A percentile compares a stretch with the other conserved stretches of the same genome.
phyloP scores from a whole-genome alignment of 352 stramenopile species.

The Globisporangium lucens region DNA sequence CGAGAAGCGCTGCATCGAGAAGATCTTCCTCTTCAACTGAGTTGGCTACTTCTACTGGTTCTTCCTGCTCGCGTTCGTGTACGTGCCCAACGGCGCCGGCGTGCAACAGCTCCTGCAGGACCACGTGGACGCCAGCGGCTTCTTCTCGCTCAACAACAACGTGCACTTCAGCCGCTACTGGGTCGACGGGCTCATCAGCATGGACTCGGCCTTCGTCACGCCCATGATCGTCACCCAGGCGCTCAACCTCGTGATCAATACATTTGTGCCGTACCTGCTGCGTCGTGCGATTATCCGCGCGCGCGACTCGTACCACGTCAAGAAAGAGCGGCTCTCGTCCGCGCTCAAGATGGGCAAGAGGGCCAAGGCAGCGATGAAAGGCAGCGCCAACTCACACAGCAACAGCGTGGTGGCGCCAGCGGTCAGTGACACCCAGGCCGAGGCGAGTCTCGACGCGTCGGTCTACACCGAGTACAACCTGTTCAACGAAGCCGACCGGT shows the following conservation, averaged over 20 bases:
- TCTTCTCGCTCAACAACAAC: constrained; percentile 37
- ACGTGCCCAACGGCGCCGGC: constrained; percentile 49
- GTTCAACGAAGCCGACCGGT: constrained; percentile 24
- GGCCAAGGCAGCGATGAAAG: background rate
- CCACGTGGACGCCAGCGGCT: constrained; percentile 32
- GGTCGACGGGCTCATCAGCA: constrained; percentile 51
- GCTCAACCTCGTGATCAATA: constrained; percentile 67
- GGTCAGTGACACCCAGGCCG: constrained; percentile 3
- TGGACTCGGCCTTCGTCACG: constrained; percentile 66
- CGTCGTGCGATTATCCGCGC: constrained; percentile 43
- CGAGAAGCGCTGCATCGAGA: constrained; percentile 48
- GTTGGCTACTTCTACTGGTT: constrained; percentile 78
- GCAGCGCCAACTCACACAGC: background rate
- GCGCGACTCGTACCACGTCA: constrained; percentile 52
- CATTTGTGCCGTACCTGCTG: constrained; percentile 54
- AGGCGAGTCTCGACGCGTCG: constrained; percentile 16
- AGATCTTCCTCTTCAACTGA: constrained; percentile 74
- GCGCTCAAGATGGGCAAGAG: constrained; percentile 24
- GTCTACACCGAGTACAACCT: constrained; percentile 16
- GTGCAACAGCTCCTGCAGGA: constrained; percentile 44
- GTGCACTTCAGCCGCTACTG: constrained; percentile 59
- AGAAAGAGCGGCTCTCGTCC: constrained; percentile 38
- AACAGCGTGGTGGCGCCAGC: background rate
- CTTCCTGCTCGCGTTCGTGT: constrained; percentile 56
- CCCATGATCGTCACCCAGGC: constrained; percentile 70